Evolutionary conservation across 345 rosid genomes (phyloP), one percentile per base, ranked within the genome.

Genomic region (Turnera subulata): DNA sequence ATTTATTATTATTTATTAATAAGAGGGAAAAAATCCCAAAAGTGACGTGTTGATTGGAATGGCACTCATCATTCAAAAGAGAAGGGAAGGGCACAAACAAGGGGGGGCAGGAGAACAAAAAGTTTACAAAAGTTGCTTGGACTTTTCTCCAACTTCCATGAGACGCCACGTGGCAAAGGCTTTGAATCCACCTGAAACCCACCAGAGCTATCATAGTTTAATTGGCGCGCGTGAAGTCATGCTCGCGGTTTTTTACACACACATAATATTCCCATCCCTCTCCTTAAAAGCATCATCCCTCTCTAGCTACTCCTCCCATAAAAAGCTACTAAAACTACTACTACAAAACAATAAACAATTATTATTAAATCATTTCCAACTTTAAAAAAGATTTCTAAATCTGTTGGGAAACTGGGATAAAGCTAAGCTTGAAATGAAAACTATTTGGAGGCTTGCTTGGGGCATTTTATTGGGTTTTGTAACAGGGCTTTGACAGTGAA

Each of bases 161-260:
- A 61, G 12, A 0, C 0, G 57, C 69, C 78, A 75, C 67, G 78
- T 70, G 78, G 42, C 71, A 50, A 1, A 0, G 8, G 35, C 6
- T 19, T 23, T 16, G 25, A 35, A 20, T 16, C n/a, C 15, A 55
- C 49, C 60, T 56, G 16, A 17, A 24, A 42, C n/a, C 50, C 11
- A 7, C 29, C 23, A 23, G 6, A 17, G 32, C 35, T 9, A 55
- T 23, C 11, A 20, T 71, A 56, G 48, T 63, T 65, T 58, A 68
- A 62, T 65, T 44, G 7, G 46, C 61, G 68, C 76, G 72, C 68
- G 75, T 66, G 75, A 46, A 58, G 32, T 50, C 35, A 43, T 72
- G 2, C 35, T 18, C 23, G 25, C 44, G 14, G 46, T 46, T n/a
- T n/a, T n/a, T n/a, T n/a, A n/a, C 24, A 23, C 48, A 33, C 49